Conservation (phyloP, 257 asterid genomes). For the Nicotiana paniculata region DNA sequence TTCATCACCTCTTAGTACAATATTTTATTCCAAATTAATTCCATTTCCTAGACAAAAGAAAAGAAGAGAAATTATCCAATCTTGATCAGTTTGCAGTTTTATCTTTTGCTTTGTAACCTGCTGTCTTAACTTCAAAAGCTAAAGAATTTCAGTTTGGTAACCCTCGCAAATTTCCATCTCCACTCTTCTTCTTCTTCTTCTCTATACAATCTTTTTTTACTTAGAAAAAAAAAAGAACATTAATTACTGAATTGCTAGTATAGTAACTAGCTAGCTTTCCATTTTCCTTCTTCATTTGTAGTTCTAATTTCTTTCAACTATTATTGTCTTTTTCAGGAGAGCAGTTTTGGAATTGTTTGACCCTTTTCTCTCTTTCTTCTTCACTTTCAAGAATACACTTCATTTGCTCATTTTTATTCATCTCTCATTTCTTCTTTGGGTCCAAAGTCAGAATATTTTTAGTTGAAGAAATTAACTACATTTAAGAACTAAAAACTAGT, state of each 20-base stretch:
- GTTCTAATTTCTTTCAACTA: conserved; percentile 12
- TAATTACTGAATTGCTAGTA: not conserved
- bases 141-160: not conserved
- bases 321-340: conserved; percentile 22
- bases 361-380: conserved; percentile 8
- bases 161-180: not conserved
- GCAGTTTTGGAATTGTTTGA: conserved; percentile 15
- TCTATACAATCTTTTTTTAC: not conserved
- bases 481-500: not conserved
- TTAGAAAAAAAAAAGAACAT: not conserved
- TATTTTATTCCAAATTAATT: conserved; percentile 1
- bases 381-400: not conserved
- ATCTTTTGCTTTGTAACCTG: not conserved
- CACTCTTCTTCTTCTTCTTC: conserved; percentile 4
- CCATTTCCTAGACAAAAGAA: not conserved
- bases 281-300: not conserved
- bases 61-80: not conserved
- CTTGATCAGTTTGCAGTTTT: conserved; percentile 3
- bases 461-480: too few relatives aligned
- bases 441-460: too few relatives aligned
- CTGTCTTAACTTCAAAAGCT: not conserved
- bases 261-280: not conserved
- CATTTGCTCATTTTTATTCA: too few relatives aligned
- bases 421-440: too few relatives aligned
- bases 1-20: conserved; percentile 11